Evolutionary conservation across 2,329 filamentous ascomycete species (phyloP).

Genomic region (Periconia digitata): DNA sequence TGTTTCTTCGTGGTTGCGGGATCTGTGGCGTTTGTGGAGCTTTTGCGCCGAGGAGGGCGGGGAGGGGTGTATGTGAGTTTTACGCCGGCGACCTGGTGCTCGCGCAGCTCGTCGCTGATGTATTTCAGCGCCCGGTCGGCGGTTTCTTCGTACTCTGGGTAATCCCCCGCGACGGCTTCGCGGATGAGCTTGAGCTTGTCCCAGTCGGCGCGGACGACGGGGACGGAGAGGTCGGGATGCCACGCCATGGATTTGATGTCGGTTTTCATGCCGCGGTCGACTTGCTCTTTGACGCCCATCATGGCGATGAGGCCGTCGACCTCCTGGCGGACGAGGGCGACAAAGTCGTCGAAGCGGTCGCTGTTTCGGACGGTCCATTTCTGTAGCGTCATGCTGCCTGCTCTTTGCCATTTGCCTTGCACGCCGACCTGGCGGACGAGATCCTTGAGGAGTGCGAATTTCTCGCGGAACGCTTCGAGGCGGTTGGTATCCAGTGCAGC

Average conservation of each 20-base stretch:
- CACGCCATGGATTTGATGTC: constrained; percentile 53
- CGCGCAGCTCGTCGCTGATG: constrained; percentile 40
- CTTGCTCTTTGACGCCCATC: constrained; percentile 46
- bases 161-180: constrained; percentile 46
- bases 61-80: constrained; percentile 13
- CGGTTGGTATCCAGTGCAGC: constrained; percentile 48
- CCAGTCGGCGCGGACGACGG: constrained; percentile 35
- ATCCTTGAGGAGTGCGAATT: constrained; percentile 46
- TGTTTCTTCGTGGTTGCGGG: background rate
- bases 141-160: constrained; percentile 49
- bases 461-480: constrained; percentile 50
- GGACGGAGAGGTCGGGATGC: constrained; percentile 47
- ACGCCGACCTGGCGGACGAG: constrained; percentile 34
- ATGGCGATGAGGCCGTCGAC: constrained; percentile 49
- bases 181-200: constrained; percentile 48
- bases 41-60: constrained; percentile 2
- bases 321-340: constrained; percentile 44
- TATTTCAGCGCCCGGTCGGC: constrained; percentile 48
- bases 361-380: constrained; percentile 48
- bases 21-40: background rate
- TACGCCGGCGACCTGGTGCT: constrained; percentile 15
- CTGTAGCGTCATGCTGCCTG: constrained; percentile 36
- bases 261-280: constrained; percentile 47
- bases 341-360: constrained; percentile 44
- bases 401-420: constrained; percentile 36